Evolutionary conservation across 257 asterid genomes (phyloP).

Genomic region (Nicotiana knightiana): DNA sequence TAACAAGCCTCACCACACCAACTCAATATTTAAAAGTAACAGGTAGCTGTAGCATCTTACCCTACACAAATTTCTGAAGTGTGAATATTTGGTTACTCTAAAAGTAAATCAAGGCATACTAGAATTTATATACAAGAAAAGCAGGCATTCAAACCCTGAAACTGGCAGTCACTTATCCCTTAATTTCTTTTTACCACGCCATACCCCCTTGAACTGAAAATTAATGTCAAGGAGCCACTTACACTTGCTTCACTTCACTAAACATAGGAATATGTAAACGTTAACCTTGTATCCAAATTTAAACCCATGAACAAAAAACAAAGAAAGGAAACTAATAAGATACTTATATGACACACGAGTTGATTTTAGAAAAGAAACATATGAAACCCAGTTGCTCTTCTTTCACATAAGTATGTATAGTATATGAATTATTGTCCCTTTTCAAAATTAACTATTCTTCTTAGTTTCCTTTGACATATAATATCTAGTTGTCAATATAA

Average conservation of each 20-base stretch:
- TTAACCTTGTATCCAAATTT: not conserved
- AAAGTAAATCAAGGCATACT: not conserved
- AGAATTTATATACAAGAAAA: not conserved
- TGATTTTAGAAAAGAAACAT: not conserved
- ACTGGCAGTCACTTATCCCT: not conserved
- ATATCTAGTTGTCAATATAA: not conserved
- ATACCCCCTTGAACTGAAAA: not conserved
- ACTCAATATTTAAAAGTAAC: not conserved
- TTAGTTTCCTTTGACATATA: not conserved
- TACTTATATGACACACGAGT: not conserved
- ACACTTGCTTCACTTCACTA: not conserved
- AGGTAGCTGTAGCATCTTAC: not conserved
- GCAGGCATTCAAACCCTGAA: not conserved
- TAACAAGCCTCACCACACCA: not conserved
- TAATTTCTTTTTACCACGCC: not conserved
- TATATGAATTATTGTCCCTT: not conserved
- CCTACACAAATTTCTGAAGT: not conserved
- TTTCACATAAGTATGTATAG: not conserved
- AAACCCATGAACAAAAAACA: not conserved
- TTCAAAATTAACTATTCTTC: not conserved
- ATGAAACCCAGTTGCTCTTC: not conserved
- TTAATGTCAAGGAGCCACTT: not conserved
- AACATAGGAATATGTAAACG: not conserved
- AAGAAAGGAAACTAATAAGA: not conserved
- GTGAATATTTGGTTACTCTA: not conserved